Conservation (phyloP, 176 grass and related monocot genomes). For the Oryza officinalis region DNA sequence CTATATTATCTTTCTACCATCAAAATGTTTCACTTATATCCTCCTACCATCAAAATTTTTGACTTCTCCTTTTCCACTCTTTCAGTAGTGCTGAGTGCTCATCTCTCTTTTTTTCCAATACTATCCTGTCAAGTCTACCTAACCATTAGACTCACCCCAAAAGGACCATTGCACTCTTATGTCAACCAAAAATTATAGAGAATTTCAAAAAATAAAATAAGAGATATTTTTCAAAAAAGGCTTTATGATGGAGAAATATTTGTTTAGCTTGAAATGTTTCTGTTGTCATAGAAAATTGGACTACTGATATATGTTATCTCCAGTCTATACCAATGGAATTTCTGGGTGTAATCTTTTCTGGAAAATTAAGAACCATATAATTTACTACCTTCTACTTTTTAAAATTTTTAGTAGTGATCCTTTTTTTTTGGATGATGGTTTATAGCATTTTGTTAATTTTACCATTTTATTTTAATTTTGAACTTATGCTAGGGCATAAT, state of each 20-base stretch:
- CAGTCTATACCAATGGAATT: neutral
- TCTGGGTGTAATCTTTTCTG: neutral
- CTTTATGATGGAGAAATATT: neutral
- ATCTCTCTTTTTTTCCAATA: neutral
- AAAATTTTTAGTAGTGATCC: neutral
- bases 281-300: neutral
- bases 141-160: neutral
- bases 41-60: neutral
- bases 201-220: neutral
- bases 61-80: neutral
- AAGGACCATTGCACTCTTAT: neutral
- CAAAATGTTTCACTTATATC: neutral
- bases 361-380: neutral
- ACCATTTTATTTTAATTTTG: neutral
- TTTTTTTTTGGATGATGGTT: neutral
- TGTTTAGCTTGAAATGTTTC: neutral
- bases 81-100: neutral
- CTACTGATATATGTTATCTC: neutral
- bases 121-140: neutral
- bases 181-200: neutral
- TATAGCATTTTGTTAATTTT: neutral
- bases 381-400: neutral
- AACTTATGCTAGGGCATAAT: neutral
- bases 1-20: neutral
- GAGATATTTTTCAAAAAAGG: neutral